A percentile compares a stretch with the other conserved stretches of the same genome.
phyloP scores from a whole-genome alignment of 2,329 filamentous ascomycete species.

The Tolypocladium guangdongense region DNA sequence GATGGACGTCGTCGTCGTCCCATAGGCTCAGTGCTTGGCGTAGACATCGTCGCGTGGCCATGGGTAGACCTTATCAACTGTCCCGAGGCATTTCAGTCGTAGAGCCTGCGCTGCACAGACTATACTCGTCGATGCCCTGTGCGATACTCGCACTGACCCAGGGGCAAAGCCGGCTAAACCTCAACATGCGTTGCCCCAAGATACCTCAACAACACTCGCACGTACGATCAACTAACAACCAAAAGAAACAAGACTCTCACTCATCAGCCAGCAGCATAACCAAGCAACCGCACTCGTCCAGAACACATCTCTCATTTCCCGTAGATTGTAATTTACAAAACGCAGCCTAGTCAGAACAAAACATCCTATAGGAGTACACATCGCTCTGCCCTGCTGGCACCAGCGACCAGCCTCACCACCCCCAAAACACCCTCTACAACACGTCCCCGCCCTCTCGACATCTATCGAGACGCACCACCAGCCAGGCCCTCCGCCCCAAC shows the following conservation, averaged over 20 bases:
- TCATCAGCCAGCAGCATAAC: background rate
- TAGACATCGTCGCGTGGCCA: background rate
- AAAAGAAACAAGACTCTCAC: background rate
- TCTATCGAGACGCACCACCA: background rate
- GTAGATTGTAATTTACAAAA: conserved; percentile 5
- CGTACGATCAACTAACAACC: background rate
- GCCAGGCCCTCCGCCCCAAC: conserved; percentile 10
- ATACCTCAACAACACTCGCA: too few relatives aligned
- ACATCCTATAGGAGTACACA: conserved; percentile 2
- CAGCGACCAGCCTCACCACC: background rate
- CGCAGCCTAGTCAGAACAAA: conserved; percentile 1
- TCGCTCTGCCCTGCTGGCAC: background rate
- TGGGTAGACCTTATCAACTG: background rate
- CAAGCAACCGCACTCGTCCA: background rate
- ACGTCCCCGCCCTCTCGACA: background rate
- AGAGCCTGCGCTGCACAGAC: too few relatives aligned
- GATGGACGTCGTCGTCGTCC: too few relatives aligned
- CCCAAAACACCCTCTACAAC: background rate
- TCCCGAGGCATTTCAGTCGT: background rate
- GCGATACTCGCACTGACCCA: too few relatives aligned
- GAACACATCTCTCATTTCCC: background rate
- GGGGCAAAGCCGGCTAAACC: too few relatives aligned
- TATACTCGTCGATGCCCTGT: too few relatives aligned
- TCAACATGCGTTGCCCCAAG: too few relatives aligned
- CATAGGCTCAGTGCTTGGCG: too few relatives aligned